Conservation (phyloP, 352 stramenopile genomes). For the Phytophthora rubi region DNA sequence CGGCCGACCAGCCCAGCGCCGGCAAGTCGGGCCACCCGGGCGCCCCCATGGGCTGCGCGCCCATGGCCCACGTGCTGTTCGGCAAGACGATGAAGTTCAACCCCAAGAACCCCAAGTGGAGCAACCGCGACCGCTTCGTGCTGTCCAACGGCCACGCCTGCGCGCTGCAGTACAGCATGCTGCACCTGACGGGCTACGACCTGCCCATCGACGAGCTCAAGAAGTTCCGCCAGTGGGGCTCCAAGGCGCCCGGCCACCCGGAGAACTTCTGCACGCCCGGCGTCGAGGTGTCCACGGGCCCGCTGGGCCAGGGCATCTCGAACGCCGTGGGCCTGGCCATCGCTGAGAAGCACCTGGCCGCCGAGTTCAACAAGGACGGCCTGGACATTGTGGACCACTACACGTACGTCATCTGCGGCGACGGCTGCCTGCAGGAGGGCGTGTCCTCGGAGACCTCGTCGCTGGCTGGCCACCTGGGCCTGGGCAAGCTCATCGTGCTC, state of each 20-base stretch:
- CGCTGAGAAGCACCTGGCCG: constrained; percentile 97
- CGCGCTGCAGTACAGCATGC: constrained; percentile 99
- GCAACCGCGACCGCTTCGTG: constrained; percentile 99
- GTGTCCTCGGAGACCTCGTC: constrained; percentile 96
- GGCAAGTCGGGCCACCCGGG: constrained; percentile 98
- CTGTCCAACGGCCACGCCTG: constrained; percentile 99
- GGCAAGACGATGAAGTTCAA: constrained; percentile 91
- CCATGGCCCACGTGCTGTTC: constrained; percentile 98
- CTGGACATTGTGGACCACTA: constrained; percentile 97
- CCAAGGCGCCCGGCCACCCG: constrained; percentile 97
- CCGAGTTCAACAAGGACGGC: constrained; percentile 97
- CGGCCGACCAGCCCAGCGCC: constrained; percentile 96
- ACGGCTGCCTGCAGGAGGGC: constrained; percentile 99
- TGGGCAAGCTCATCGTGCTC: constrained; percentile 99
- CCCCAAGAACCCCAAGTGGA: constrained; percentile 88
- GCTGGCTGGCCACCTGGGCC: constrained; percentile 96
- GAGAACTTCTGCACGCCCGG: constrained; percentile 96
- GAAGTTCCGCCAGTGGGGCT: constrained; percentile 96
- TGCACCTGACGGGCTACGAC: constrained; percentile 97
- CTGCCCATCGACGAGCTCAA: constrained; percentile 97
- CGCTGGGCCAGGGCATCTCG: constrained; percentile 97
- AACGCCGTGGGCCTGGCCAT: constrained; percentile 98
- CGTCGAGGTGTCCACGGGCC: constrained; percentile 97
- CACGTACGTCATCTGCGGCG: constrained; percentile 99
- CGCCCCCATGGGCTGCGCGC: constrained; percentile 98